A percentile compares a stretch with the other conserved stretches of the same genome.
phyloP scores from a whole-genome alignment of 2,329 filamentous ascomycete genomes.

The Aspergillus sp. region DNA sequence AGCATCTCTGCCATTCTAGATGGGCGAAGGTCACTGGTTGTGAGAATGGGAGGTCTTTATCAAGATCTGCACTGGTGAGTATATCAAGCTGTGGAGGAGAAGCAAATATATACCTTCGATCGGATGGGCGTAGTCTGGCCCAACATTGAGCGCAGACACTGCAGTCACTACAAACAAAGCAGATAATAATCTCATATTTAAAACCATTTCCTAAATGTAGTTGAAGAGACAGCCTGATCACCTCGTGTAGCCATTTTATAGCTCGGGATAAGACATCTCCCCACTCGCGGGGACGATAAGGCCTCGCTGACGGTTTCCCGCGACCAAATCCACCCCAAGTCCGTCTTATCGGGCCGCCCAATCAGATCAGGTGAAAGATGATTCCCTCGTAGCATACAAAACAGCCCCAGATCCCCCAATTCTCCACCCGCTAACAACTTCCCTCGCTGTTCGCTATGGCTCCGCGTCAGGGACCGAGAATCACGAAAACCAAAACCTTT shows the following conservation, averaged over 20 bases:
- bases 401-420: neutral
- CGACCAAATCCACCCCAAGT: neutral
- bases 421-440: neutral
- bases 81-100: neutral
- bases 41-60: slow-evolving; percentile 29
- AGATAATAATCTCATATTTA: neutral
- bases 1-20: slow-evolving; percentile 26
- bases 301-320: neutral
- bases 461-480: neutral
- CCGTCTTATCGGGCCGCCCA: neutral
- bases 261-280: neutral
- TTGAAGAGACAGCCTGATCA: neutral
- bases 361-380: neutral
- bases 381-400: neutral
- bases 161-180: neutral
- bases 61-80: slow-evolving; percentile 17
- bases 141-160: slow-evolving; percentile 15
- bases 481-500: slow-evolving; percentile 7
- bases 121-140: slow-evolving; percentile 19
- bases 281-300: neutral
- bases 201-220: neutral
- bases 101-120: slow-evolving; percentile 17
- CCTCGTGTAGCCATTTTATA: neutral
- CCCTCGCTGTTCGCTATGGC: neutral
- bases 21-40: slow-evolving; percentile 25